Evolutionary conservation across 192 early-diverging fungal species (phyloP), one percentile per base, ranked within the genome.

Genomic region (Coemansia sp.): DNA sequence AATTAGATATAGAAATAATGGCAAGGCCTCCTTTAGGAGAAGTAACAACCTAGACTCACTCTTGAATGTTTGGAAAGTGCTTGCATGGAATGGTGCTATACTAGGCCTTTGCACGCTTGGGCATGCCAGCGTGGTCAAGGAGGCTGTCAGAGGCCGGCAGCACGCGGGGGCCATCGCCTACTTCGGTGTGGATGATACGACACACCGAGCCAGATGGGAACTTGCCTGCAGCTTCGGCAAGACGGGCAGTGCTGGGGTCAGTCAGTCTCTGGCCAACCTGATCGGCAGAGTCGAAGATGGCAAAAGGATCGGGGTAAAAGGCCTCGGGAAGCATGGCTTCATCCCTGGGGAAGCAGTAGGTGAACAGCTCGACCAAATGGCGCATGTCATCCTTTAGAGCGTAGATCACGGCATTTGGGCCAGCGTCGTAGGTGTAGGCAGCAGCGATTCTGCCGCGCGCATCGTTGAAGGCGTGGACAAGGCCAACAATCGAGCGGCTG

Each of bases 341-440:
- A 32, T 65, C 55, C 23, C 77, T 68, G 30, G 95, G 93, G 83
- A 99, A 95, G 68, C 89, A 90, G 48, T 84, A 79, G 10, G 90
- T 82, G 46, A 96, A 69, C 35, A 99, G 61, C 61, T 87, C 81
- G 36, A 95, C 80, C 43, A 99, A 84, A 63, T 93, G 89, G 33
- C 79, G 70, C 70, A 94, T 88, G 68, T 98, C 83, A 53, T 86
- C 79, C 55, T 80, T 70, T 32, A 82, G 81, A 18, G 91, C 82
- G 61, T 98, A 99, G 54, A 99, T 88, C 6, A 99, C 97, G 0
- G 95, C 94, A 58, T 99, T 99, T 37, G 97, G 97, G 25, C 97
- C 97, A 15, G 97, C 97, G 69, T 99, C 97, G 70, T 86, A 99
- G 8, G 97, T 99, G 78, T 99, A 99, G 2, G 97, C 97, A 11